A percentile compares a stretch with the other conserved stretches of the same genome.
phyloP scores from a whole-genome alignment of 129 eudicot genomes.

The Flaveria linearis region DNA sequence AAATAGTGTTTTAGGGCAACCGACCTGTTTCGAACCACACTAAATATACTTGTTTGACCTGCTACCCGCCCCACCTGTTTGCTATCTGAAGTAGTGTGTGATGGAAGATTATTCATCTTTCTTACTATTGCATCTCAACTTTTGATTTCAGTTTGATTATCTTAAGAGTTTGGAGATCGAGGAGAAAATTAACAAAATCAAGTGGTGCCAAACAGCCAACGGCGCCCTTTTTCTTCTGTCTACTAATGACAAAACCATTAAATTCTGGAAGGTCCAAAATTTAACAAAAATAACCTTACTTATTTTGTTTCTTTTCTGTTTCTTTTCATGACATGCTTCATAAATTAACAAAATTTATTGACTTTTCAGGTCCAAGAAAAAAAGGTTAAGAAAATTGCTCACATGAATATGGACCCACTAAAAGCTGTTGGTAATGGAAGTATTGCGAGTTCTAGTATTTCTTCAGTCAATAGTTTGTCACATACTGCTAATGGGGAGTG shows the following conservation, averaged over 20 bases:
- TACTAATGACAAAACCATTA: constrained; percentile 97
- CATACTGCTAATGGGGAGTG: constrained; percentile 70
- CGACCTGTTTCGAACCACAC: neutral
- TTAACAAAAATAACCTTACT: neutral
- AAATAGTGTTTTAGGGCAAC: neutral
- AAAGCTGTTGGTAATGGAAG: constrained; percentile 80
- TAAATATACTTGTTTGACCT: neutral
- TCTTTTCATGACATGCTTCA: neutral
- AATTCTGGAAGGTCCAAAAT: constrained; percentile 84
- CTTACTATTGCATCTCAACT: constrained; percentile 2
- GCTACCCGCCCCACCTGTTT: neutral
- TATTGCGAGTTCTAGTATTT: constrained; percentile 58
- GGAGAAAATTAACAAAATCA: constrained; percentile 97
- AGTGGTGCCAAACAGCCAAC: constrained; percentile 97
- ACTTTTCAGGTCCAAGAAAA: constrained; percentile 90
- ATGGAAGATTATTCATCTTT: neutral
- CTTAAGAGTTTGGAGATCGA: constrained; percentile 98
- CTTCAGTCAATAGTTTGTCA: constrained; percentile 50
- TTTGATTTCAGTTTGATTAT: constrained; percentile 87
- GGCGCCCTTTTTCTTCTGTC: constrained; percentile 91
- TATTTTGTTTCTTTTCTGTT: neutral
- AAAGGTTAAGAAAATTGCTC: constrained; percentile 85
- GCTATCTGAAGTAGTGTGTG: neutral
- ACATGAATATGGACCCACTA: constrained; percentile 69
- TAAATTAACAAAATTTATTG: neutral